Evolutionary conservation across 2,329 filamentous ascomycete species (phyloP).

Genomic region (Allantophomopsis lycopodina): DNA sequence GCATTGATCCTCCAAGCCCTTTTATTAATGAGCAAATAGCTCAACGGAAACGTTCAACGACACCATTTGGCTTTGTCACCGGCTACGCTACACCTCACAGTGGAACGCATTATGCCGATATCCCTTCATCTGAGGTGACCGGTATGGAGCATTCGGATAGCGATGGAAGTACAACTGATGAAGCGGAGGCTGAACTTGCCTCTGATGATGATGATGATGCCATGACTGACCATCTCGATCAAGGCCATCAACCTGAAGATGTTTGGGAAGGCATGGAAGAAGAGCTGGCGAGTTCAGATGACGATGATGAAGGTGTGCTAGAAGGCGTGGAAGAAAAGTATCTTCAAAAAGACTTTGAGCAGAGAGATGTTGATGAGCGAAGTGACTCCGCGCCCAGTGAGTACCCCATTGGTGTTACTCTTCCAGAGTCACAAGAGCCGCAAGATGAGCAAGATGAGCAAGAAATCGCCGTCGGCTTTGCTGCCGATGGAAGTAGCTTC

Average conservation of each 20-base stretch:
- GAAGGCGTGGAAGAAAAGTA: not conserved
- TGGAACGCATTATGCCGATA: constrained; percentile 31
- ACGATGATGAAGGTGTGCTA: not conserved
- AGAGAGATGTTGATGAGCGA: too few species aligned
- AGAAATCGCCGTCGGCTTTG: too few species aligned
- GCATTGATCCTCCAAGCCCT: constrained; percentile 18
- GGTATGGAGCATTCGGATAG: constrained; percentile 5
- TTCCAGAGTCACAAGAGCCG: too few species aligned
- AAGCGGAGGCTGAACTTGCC: constrained; percentile 10
- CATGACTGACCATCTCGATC: constrained; percentile 9
- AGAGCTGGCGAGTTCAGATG: not conserved
- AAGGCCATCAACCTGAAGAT: constrained; percentile 15
- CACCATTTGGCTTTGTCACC: constrained; percentile 34
- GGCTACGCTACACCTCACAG: constrained; percentile 66
- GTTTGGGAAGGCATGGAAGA: constrained; percentile 4
- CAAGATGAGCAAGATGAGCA: too few species aligned
- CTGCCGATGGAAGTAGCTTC: too few species aligned
- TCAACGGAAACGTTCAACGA: constrained; percentile 28
- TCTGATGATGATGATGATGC: constrained; percentile 16
- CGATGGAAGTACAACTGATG: constrained; percentile 10
- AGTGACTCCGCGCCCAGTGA: too few species aligned
- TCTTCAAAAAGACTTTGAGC: constrained; percentile 13
- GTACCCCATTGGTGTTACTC: too few species aligned
- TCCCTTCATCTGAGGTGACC: constrained; percentile 2
- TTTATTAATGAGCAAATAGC: constrained; percentile 11